Evolutionary conservation across 495 filamentous ascomycete species (phyloP), one percentile per base, ranked within the genome.

Genomic region (Trichoderma asperelloides): DNA sequence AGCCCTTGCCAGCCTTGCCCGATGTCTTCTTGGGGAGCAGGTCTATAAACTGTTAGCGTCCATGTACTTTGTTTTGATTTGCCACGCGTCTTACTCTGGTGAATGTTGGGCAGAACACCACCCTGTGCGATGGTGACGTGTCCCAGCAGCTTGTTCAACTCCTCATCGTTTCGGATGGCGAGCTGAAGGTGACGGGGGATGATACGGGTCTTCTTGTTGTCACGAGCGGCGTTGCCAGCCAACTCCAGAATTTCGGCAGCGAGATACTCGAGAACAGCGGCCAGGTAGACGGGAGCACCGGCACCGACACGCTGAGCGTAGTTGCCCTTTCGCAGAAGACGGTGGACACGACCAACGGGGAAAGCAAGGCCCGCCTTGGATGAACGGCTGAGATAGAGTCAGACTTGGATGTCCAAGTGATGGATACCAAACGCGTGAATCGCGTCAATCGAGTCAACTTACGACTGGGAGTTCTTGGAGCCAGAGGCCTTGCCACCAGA

Each of bases 121-220:
- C 95, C 95, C 82, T 98, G 95, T 75, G 95, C 95, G 74, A 98
- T 98, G 77, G 95, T 98, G 82, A 98, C 95, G 77, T 98, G 95
- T 67, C 95, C 95, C 66, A 98, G 85, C 63, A 98, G 92, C 87
- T 98, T 98, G 90, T 98, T 98, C 92, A 98, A 80, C 80, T 98
- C 95, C 87, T 98, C 93, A 80, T 98, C 95, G 81, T 98, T 98
- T 72, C 95, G 90, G 84, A 98, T 98, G 80, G 95, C 95, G 74
- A 98, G 93, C 85, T 98, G 95, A 63, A 98, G 89, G 82, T 98
- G 95, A 78, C 95, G 93, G 70, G 95, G 95, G 72, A 98, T 98
- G 85, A 98, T 98, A 90, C 95, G 92, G 69, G 94, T 98, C 89
- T 97, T 98, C 92, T 98, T 98, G 90, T 98, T 98, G 82, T 98